These are phyloP conservation scores for Ascochyta rabiei DNA, from an alignment of 2,329 filamentous ascomycete species.

Conservation along the genomic window DNA sequence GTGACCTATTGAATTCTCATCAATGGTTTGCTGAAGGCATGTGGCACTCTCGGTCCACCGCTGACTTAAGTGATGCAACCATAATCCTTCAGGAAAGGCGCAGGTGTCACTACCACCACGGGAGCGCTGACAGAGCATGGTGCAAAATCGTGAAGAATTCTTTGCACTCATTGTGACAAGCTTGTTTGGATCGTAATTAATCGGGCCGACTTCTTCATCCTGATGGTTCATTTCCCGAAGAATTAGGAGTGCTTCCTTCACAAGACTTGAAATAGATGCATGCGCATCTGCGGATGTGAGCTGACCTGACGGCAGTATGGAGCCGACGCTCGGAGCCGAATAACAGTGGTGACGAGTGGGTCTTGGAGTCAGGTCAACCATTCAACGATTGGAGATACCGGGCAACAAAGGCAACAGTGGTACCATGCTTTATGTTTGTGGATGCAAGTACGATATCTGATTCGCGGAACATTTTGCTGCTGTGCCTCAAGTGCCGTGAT, in stretches of 20 bases:
- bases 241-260: background rate
- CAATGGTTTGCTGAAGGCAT: background rate
- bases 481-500: background rate
- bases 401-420: background rate
- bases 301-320: background rate
- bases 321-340: background rate
- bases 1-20: background rate
- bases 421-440: background rate
- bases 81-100: background rate
- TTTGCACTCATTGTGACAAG: background rate
- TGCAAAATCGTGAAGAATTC: background rate
- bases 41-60: background rate
- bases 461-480: background rate
- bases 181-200: too few relatives aligned
- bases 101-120: background rate
- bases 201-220: background rate
- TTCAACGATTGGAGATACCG: background rate
- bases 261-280: background rate
- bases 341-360: background rate
- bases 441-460: background rate
- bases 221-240: background rate
- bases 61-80: background rate
- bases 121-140: background rate
- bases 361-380: background rate
- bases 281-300: background rate